Evolutionary conservation across 2,329 filamentous ascomycete species (phyloP).

Genomic region (Escovopsis sp.): DNA sequence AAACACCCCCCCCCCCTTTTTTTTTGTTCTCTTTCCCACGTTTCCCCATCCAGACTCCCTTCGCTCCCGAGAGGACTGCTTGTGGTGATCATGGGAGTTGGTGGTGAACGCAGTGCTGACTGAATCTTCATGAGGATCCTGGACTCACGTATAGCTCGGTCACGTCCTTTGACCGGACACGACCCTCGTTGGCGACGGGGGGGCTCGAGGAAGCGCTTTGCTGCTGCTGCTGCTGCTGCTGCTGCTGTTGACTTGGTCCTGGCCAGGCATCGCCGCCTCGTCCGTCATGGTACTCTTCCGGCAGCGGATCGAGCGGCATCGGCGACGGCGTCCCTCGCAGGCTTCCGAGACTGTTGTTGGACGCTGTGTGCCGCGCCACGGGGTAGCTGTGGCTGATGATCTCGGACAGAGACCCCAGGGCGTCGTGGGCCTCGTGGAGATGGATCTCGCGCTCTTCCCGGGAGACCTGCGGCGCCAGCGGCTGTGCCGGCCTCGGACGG

Average conservation of each 20-base stretch:
- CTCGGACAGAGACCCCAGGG: conserved; percentile 5
- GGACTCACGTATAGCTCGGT: conserved; percentile 77
- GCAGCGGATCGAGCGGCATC: conserved; percentile 21
- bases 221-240: conserved; percentile 8
- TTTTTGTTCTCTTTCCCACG: no score
- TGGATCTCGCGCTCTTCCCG: neutral
- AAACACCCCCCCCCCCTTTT: no score
- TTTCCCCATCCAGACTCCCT: no score
- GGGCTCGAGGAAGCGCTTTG: conserved; percentile 28
- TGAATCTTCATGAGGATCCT: conserved; percentile 17
- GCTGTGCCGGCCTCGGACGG: neutral
- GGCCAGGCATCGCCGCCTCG: conserved; percentile 31
- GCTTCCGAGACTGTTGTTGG: conserved; percentile 39
- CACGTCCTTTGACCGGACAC: conserved; percentile 73
- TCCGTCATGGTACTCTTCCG: conserved; percentile 41
- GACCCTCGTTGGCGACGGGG: conserved; percentile 75
- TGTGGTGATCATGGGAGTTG: no score
- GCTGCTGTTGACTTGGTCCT: conserved; percentile 17
- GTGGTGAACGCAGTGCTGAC: neutral
- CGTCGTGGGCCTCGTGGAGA: no score
- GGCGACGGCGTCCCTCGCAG: conserved; percentile 40
- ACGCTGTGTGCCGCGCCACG: conserved; percentile 28
- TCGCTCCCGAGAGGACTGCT: no score
- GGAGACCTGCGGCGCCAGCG: neutral
- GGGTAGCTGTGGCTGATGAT: conserved; percentile 9